Percentiles rank a stretch among this genome's conserved stretches.
phyloP scores from a whole-genome alignment of 2,329 filamentous ascomycete genomes.

The Zalaria obscura region DNA sequence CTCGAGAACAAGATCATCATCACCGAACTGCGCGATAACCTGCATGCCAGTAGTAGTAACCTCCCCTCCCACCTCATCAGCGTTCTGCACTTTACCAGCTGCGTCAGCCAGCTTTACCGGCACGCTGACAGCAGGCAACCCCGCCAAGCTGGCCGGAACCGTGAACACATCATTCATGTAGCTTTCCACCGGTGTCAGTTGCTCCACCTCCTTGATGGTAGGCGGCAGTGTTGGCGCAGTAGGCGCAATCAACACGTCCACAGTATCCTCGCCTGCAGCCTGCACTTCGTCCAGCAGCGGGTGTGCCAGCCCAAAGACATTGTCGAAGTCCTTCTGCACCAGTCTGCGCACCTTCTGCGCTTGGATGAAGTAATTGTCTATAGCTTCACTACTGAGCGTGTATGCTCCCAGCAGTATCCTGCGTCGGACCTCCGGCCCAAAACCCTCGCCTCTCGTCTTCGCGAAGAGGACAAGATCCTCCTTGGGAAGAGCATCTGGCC shows the following conservation, averaged over 20 bases:
- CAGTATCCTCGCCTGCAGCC: conserved; percentile 28
- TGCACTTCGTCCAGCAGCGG: conserved; percentile 42
- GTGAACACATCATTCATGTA: conserved; percentile 96
- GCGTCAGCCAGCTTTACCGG: conserved; percentile 36
- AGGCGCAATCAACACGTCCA: conserved; percentile 79
- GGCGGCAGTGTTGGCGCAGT: conserved; percentile 72
- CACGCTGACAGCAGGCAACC: conserved; percentile 75
- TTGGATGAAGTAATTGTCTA: conserved; percentile 93
- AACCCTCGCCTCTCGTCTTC: conserved; percentile 54
- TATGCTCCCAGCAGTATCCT: conserved; percentile 85
- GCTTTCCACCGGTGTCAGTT: conserved; percentile 47
- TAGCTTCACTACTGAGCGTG: conserved; percentile 74
- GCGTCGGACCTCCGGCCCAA: conserved; percentile 74
- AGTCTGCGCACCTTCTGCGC: conserved; percentile 77
- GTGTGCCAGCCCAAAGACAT: conserved; percentile 56
- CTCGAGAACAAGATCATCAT: conserved; percentile 50
- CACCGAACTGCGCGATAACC: conserved; percentile 68
- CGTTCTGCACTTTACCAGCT: conserved; percentile 9
- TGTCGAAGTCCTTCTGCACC: conserved; percentile 76
- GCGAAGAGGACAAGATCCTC: conserved; percentile 46
- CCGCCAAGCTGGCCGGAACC: conserved; percentile 84
- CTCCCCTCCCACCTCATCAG: conserved; percentile 18
- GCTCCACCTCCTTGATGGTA: conserved; percentile 41
- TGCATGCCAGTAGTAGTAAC: conserved; percentile 49
- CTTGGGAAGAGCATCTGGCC: conserved; percentile 33